Percentiles rank a stretch among this genome's conserved stretches.
phyloP scores from a whole-genome alignment of 768 basidiomycete species.

The Lyophyllum semitale region DNA sequence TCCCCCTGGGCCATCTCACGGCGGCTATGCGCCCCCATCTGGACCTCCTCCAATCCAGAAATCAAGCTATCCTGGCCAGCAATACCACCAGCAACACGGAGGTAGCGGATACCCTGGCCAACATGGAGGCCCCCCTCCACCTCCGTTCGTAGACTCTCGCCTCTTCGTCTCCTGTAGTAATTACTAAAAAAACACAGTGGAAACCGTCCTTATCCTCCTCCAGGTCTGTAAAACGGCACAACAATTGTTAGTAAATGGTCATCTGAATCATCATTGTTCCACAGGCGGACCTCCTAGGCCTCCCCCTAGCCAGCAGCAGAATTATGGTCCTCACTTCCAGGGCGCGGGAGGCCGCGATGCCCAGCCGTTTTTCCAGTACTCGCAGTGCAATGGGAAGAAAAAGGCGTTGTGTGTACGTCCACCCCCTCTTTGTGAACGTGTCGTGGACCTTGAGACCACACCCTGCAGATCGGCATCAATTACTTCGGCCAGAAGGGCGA shows the following conservation, averaged over 20 bases:
- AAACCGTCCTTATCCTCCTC: constrained; percentile 22
- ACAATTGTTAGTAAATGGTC: neutral
- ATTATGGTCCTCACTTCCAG: constrained; percentile 63
- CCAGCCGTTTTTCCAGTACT: constrained; percentile 81
- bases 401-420: constrained; percentile 83
- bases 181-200: neutral
- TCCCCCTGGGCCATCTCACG: constrained; percentile 13
- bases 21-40: constrained; percentile 22
- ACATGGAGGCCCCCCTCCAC: constrained; percentile 19
- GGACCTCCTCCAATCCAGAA: constrained; percentile 32
- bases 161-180: constrained; percentile 3
- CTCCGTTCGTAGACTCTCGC: constrained; percentile 8
- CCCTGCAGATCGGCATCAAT: constrained; percentile 81
- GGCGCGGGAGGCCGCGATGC: constrained; percentile 42
- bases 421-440: neutral
- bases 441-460: neutral
- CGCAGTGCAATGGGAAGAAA: constrained; percentile 84
- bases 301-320: constrained; percentile 60
- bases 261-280: neutral
- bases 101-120: constrained; percentile 36
- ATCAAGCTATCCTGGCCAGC: constrained; percentile 42
- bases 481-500: constrained; percentile 71
- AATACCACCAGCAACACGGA: constrained; percentile 35
- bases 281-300: constrained; percentile 44
- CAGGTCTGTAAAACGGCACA: constrained; percentile 15